Conservation (phyloP, 148 eudicot species). For the Pouteria glomerata region DNA sequence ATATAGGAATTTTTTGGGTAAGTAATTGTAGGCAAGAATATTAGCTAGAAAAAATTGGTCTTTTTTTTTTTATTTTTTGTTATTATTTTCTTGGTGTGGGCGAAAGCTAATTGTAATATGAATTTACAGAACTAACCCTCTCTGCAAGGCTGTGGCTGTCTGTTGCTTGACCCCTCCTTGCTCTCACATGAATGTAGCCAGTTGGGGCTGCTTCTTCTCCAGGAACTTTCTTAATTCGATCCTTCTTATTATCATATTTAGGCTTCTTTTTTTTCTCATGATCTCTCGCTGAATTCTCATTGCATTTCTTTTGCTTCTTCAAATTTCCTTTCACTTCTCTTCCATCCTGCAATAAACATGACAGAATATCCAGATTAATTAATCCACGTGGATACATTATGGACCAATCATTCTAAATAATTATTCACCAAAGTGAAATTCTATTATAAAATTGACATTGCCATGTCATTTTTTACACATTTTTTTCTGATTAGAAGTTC, state of each 20-base stretch:
- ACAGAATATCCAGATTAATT: neutral
- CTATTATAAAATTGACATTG: too few species aligned
- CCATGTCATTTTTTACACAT: too few species aligned
- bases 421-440: too few species aligned
- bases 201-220: conserved; percentile 51
- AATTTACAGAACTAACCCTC: too few species aligned
- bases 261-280: conserved; percentile 24
- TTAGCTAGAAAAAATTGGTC: neutral
- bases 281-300: conserved; percentile 7
- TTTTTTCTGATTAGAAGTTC: too few species aligned
- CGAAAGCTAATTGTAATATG: too few species aligned
- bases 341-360: conserved; percentile 14
- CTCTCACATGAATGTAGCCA: conserved; percentile 86
- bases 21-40: neutral
- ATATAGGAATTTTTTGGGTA: neutral
- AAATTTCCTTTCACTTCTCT: conserved; percentile 31
- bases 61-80: too few species aligned
- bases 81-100: too few species aligned
- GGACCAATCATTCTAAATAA: too few species aligned
- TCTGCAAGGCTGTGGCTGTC: conserved; percentile 93
- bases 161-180: conserved; percentile 91
- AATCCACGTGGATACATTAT: too few species aligned
- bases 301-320: conserved; percentile 44
- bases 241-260: conserved; percentile 3
- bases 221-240: conserved; percentile 8